Base-by-base conservation (phyloP, 306 rosid species). In the Corylus avellana region DNA sequence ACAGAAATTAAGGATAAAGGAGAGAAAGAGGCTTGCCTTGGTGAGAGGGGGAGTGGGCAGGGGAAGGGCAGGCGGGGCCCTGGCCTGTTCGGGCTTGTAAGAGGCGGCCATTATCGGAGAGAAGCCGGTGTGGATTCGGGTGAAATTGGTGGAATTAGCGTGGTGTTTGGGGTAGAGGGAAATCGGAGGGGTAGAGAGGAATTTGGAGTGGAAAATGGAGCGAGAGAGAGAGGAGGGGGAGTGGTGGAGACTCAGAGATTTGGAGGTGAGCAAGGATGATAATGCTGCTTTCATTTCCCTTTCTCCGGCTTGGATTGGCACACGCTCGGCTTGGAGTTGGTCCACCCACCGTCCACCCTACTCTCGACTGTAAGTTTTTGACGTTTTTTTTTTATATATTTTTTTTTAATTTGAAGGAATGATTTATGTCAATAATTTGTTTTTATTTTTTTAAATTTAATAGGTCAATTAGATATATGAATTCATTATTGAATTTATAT, bases 51-150 rank as follows among this genome's bases (percentile, higher is more conserved):
- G 98, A 50, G 83, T 47, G 25, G 97, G 96, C 79, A 89, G 27
- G 20, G 93, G 92, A 74, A 90, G 76, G 44, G 96, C 85, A 17
- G 95, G 92, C 2, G 99, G 99, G 56, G 83, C 84, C 18, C 97
- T 87, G 12, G 99, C 91, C 49, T 64, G 87, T 62, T 95, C 92
- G 42, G 97, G 75, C 51, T 77, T 73, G 90, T 78, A 73, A 68
- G 94, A 83, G 12, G 92, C 70, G 9, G 92, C 90, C 98, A 93
- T 92, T 22, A 47, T 46, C 7, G 91, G 78, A 44, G 90, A 72
- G 83, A 84, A 78, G 17, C 78, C n/a, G 22, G 78, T 18, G 77
- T 35, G 88, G 77, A 84, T 17, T 37, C 12, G 74, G 70, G n/a
- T 50, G 12, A 73, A 80, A 70, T 51, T 44, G 86, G 63, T 57